Base-by-base conservation (phyloP, 2,329 filamentous ascomycete species). In the Penicillium sp. region DNA sequence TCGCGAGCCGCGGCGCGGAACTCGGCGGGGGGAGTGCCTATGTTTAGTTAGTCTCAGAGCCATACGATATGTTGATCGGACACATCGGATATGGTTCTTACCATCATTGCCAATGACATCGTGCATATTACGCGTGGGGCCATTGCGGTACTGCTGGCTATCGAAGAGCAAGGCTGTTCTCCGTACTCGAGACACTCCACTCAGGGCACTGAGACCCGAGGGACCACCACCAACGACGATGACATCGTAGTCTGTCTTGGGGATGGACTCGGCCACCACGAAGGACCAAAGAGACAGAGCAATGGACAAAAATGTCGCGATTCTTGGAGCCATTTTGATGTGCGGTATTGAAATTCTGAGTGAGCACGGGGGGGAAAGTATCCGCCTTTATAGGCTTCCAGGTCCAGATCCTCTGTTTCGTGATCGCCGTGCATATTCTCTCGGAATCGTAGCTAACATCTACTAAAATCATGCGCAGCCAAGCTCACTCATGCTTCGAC, bases 51-150 rank as follows among this genome's bases (percentile, higher is more conserved):
- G 43, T 30, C 14, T 5, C 5, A 25, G 11, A 8, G 38, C 2
- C 6, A 35, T 6, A 45, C n/a, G 4, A 13, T 4, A 55, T 25
- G 2, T n/a, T 30, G 7, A 49, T 19, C 4, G 6, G 5, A 49
- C 6, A 11, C 10, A 30, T 33, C 1, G 6, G 37, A 19, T 38
- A 8, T 10, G 11, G 16, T 8, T 6, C 70, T 63, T 68, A 86
- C 85, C 85, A 55, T 88, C 85, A 59, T 81, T 84, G 3, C 85
- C 85, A 28, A 87, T 76, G 0, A 88, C 82, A 69, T 88, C 86
- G 71, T 88, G 86, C 79, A 87, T 83, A 64, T 86, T 81, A 14
- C 85, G 75, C 0, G 86, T 87, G 0, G 79, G 75, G 1, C 56
- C 78, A 68, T 88, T 88, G 55, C 86, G 82, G 65, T 88, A 88